Evolutionary conservation across 2,329 filamentous ascomycete species (phyloP), one percentile per base, ranked within the genome.

Genomic region (Penicillium sp.): DNA sequence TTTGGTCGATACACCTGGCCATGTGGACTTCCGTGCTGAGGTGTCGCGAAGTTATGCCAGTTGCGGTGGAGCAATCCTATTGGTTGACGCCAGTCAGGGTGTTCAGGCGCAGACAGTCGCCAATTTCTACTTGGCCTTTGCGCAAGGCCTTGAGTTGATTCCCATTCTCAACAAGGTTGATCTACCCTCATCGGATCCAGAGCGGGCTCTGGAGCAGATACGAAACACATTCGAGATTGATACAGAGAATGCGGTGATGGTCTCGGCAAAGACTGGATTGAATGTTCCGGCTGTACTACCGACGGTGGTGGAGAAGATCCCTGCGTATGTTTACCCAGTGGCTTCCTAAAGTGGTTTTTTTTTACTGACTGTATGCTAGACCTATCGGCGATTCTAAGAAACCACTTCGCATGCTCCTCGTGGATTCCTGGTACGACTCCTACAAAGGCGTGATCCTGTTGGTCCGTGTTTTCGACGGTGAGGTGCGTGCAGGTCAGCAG

Each of bases 91-190:
- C 8, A 96, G 90, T 66, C 94, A 99, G 77, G 94, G 94, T 45
- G 88, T 99, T 2, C 94, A 99, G 78, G 94, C 94, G 6, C 94
- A 99, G 80, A 99, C 94, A 0, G 94, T 99, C 9, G 94, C 94
- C 61, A 99, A 99, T 75, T 99, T 99, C 78, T 97, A 97, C 73
- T 86, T 97, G 25, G 94, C 94, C 8, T 99, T 99, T 76, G 88
- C 93, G 1, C 91, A 97, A 74, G 91, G 91, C 17, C 79, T 99
- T 51, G 83, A 87, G 23, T 83, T 99, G 61, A 86, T 99, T 4
- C 94, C 94, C 0, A 91, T 99, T 25, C 85, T 99, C 69, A 99
- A 99, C 80, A 99, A 99, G 81, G 89, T 99, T 53, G 94, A 99
- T 73, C 84, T 99, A 69, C 88, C 89, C 0, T 90, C 92, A 12